phyloP scores from a whole-genome alignment of 495 filamentous ascomycete species.

The Daldinia decipiens region DNA sequence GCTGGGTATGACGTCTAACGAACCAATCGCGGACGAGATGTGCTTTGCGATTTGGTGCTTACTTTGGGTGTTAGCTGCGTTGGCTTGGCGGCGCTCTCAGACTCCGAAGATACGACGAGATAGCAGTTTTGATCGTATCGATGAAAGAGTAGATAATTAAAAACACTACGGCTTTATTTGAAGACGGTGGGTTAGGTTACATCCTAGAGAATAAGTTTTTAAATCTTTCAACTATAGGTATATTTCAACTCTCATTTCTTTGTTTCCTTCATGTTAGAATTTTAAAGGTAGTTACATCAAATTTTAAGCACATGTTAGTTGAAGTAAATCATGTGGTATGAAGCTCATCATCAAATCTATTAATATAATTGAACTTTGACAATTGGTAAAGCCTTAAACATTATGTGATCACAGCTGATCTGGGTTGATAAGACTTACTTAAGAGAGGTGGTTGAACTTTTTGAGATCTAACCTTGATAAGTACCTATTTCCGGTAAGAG shows the following conservation, averaged over 20 bases:
- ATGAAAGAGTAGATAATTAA: no score
- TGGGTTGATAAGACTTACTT: neutral
- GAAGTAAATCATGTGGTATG: neutral
- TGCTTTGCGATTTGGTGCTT: neutral
- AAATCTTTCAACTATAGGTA: no score
- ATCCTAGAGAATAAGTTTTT: no score
- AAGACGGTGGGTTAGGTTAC: no score
- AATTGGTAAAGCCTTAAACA: neutral
- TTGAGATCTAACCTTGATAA: neutral
- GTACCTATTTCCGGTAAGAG: neutral
- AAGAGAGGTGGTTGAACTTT: neutral
- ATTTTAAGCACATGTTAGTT: neutral
- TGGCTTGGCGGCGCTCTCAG: neutral
- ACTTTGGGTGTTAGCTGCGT: neutral
- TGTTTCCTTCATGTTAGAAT: no score
- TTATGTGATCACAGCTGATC: neutral
- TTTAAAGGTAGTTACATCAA: no score
- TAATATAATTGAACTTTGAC: neutral
- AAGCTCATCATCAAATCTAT: neutral
- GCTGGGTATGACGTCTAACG: neutral
- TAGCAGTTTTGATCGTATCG: neutral
- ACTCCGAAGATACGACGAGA: neutral
- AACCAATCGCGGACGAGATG: neutral
- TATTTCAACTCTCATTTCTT: no score
- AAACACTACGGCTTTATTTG: no score